Evolutionary conservation across 164 flowering plant genomes (phyloP).

Genomic region (Amborella trichopoda): DNA sequence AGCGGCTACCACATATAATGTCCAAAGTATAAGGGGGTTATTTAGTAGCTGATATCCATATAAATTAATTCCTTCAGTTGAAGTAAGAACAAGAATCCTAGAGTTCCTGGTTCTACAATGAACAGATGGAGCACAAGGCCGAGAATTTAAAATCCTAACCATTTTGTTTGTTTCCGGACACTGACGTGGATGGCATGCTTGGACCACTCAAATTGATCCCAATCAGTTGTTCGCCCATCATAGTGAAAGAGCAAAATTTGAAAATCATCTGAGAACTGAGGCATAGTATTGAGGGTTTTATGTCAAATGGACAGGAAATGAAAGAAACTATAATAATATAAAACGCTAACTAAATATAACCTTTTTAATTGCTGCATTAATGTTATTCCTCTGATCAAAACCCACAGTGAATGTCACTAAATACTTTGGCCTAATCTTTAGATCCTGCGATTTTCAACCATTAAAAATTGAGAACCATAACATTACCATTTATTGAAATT

Average conservation of each 20-base stretch:
- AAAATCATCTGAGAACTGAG: constrained; percentile 81
- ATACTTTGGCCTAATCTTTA: constrained; percentile 62
- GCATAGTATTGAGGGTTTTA: too few species aligned
- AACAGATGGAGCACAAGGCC: not conserved
- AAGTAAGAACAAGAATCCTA: too few species aligned
- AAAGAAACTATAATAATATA: constrained; percentile 6
- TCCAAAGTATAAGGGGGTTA: too few species aligned
- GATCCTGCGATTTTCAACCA: constrained; percentile 51
- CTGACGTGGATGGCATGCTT: constrained; percentile 79
- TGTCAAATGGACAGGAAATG: constrained; percentile 1
- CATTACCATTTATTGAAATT: not conserved
- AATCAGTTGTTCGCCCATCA: constrained; percentile 87
- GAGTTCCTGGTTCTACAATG: too few species aligned
- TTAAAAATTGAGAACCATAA: not conserved
- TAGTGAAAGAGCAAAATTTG: constrained; percentile 87
- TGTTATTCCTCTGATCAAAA: constrained; percentile 47
- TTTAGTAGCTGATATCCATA: too few species aligned
- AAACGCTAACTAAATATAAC: constrained; percentile 17
- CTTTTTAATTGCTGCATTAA: constrained; percentile 77
- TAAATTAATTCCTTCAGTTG: too few species aligned
- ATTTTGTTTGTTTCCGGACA: constrained; percentile 75
- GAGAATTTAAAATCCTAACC: constrained; percentile 26
- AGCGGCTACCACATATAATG: too few species aligned
- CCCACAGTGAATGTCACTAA: constrained; percentile 88
- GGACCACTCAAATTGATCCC: constrained; percentile 98